Percentiles rank a stretch among this genome's conserved stretches.
Evolutionary conservation across 2,329 filamentous ascomycete species (phyloP).

Genomic region (Fusarium torreyae): DNA sequence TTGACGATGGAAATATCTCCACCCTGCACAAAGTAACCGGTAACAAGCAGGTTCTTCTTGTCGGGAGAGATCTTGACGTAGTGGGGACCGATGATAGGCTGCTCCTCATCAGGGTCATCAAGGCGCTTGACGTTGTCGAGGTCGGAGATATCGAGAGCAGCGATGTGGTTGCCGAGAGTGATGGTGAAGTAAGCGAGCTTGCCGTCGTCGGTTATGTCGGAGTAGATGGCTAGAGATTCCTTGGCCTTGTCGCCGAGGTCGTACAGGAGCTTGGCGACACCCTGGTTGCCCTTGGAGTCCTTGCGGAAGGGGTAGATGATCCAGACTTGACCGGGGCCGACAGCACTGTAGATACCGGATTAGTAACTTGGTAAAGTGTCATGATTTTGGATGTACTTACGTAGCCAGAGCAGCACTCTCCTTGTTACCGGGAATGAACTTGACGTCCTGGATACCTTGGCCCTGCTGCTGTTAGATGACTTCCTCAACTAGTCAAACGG

Average conservation of each 20-base stretch:
- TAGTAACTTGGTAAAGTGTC: too few species aligned
- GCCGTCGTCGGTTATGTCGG: slow-evolving; percentile 71
- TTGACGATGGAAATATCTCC: slow-evolving; percentile 74
- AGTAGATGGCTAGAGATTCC: slow-evolving; percentile 72
- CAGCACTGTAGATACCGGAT: slow-evolving; percentile 56
- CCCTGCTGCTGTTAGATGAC: slow-evolving; percentile 53
- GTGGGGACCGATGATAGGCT: slow-evolving; percentile 73
- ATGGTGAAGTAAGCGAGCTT: slow-evolving; percentile 72
- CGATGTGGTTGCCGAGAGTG: slow-evolving; percentile 73
- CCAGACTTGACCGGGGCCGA: slow-evolving; percentile 73
- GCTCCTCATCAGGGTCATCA: slow-evolving; percentile 70
- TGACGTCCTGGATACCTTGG: slow-evolving; percentile 74
- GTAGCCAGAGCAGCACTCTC: slow-evolving; percentile 73
- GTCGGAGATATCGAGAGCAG: slow-evolving; percentile 57
- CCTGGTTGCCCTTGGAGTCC: slow-evolving; percentile 68
- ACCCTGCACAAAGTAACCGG: slow-evolving; percentile 77
- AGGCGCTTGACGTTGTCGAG: slow-evolving; percentile 73
- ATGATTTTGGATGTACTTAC: slow-evolving; percentile 36
- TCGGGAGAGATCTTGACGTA: slow-evolving; percentile 76
- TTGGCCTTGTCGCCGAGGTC: slow-evolving; percentile 71
- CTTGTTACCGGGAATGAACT: slow-evolving; percentile 74
- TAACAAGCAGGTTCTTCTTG: slow-evolving; percentile 74
- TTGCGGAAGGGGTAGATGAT: slow-evolving; percentile 75
- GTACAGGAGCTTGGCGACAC: slow-evolving; percentile 70
- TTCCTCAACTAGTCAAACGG: accelerated